These are phyloP conservation scores for Acanthamoeba triangularis DNA, from an alignment of 208 protist species.

Conservation along the genomic window DNA sequence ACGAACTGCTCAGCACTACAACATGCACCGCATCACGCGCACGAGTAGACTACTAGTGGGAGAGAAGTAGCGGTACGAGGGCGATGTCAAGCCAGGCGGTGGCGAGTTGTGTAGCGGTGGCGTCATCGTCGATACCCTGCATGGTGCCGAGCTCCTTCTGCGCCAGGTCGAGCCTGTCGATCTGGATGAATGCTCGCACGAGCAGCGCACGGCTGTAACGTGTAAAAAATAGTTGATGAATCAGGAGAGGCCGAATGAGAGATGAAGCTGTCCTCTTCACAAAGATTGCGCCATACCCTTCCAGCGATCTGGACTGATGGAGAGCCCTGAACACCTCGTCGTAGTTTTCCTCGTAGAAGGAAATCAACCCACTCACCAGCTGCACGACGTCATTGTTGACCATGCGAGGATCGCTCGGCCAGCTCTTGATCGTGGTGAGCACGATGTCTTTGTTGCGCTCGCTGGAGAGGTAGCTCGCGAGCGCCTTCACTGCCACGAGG, in stretches of 20 bases:
- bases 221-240: neutral
- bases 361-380: slow-evolving; percentile 81
- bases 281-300: slow-evolving; percentile 71
- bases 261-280: neutral
- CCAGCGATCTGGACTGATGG: slow-evolving; percentile 79
- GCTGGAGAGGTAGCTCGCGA: slow-evolving; percentile 81
- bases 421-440: slow-evolving; percentile 81
- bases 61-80: slow-evolving; percentile 43
- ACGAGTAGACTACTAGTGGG: too few species aligned
- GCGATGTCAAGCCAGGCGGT: slow-evolving; percentile 76
- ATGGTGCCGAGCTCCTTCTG: slow-evolving; percentile 83
- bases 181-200: slow-evolving; percentile 80
- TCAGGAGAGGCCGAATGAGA: neutral
- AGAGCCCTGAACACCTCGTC: slow-evolving; percentile 81
- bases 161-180: slow-evolving; percentile 78
- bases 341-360: slow-evolving; percentile 79
- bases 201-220: slow-evolving; percentile 58
- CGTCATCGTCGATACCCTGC: slow-evolving; percentile 83
- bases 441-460: slow-evolving; percentile 82
- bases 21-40: neutral
- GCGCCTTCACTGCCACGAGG: slow-evolving; percentile 79
- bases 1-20: neutral
- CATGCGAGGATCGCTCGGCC: slow-evolving; percentile 70
- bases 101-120: slow-evolving; percentile 85
- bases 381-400: slow-evolving; percentile 77